Conservation (phyloP, 140 eudicot genomes). For the Bidens hawaiensis region DNA sequence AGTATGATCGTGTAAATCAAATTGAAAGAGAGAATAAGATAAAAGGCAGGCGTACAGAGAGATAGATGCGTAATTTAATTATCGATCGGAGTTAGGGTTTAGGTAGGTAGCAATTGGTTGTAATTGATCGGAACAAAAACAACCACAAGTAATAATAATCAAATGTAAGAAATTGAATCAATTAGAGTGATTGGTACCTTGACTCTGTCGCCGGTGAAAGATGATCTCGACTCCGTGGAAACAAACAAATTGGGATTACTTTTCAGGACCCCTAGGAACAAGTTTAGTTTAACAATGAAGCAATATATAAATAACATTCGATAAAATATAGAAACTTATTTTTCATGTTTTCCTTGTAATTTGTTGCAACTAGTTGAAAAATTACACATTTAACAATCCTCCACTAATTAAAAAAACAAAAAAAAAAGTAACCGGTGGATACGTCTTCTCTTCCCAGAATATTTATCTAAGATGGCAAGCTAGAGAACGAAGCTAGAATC, state of each 20-base stretch:
- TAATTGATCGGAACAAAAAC: background rate
- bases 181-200: background rate
- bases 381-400: too few relatives aligned
- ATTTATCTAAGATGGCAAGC: too few relatives aligned
- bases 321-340: too few relatives aligned
- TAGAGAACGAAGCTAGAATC: too few relatives aligned
- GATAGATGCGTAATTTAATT: conserved; percentile 12
- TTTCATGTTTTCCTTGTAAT: too few relatives aligned
- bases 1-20: background rate
- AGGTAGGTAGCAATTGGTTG: background rate
- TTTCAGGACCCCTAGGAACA: background rate
- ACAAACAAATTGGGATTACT: background rate
- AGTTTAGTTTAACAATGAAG: background rate
- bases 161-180: conserved; percentile 1
- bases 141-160: background rate
- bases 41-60: background rate
- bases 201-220: too few relatives aligned
- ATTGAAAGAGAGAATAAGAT: background rate
- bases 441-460: too few relatives aligned
- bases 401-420: too few relatives aligned
- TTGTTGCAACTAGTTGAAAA: too few relatives aligned
- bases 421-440: too few relatives aligned
- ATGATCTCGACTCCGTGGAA: too few relatives aligned
- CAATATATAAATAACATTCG: too few relatives aligned
- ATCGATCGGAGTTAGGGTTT: conserved; percentile 26